Percentiles rank a stretch among this genome's conserved stretches.
Evolutionary conservation across 2,329 filamentous ascomycete species (phyloP).

Genomic region (Aureobasidium sp.): DNA sequence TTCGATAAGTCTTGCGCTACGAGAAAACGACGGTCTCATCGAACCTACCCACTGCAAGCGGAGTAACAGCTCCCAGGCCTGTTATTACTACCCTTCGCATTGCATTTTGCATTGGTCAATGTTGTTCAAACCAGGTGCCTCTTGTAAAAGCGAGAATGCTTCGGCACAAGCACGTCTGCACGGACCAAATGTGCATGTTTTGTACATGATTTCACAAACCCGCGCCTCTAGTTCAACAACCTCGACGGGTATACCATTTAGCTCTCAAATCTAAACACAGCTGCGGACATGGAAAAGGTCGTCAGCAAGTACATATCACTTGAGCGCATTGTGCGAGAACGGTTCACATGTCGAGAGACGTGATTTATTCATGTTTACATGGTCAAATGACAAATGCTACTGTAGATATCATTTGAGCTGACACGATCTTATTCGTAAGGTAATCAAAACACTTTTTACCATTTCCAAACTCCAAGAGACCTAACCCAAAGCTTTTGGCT

Average conservation of each 20-base stretch:
- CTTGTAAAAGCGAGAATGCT: neutral
- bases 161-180: neutral
- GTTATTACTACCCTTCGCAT: constrained; percentile 47
- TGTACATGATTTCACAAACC: neutral
- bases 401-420: neutral
- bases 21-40: neutral
- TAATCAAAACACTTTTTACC: neutral
- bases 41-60: constrained; percentile 28
- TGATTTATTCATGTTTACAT: neutral
- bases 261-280: neutral
- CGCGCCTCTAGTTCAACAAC: neutral
- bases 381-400: neutral
- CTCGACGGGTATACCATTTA: neutral
- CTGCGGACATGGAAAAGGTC: too few species aligned
- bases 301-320: neutral
- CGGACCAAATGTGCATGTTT: neutral
- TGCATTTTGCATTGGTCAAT: constrained; percentile 27
- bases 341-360: too few species aligned
- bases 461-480: neutral
- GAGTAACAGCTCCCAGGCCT: constrained; percentile 43
- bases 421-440: constrained; percentile 3
- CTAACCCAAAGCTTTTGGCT: neutral
- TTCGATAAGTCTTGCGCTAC: neutral
- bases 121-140: neutral
- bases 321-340: neutral